Evolutionary conservation across 306 rosid genomes (phyloP).

Genomic region (Benincasa hispida): DNA sequence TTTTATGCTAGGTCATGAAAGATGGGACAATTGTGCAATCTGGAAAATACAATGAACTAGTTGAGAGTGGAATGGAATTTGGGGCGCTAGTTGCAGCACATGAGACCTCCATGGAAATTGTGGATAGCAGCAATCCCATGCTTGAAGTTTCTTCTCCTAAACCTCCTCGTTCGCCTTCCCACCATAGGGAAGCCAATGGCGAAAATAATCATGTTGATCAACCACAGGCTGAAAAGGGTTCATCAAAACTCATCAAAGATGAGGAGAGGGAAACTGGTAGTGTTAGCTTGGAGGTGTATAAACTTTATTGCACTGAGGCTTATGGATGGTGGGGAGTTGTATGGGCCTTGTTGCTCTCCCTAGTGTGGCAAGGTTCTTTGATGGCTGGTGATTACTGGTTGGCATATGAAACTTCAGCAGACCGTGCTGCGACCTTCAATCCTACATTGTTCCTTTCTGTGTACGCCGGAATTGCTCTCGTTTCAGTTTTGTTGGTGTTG

Average conservation of each 20-base stretch:
- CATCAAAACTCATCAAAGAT: conserved; percentile 1
- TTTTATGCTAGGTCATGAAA: conserved; percentile 53
- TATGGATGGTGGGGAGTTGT: conserved; percentile 46
- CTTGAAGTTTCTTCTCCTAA: conserved; percentile 30
- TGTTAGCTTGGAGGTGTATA: conserved; percentile 78
- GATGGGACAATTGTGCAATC: conserved; percentile 73
- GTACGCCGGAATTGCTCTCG: not conserved
- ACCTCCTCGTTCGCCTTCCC: conserved; percentile 23
- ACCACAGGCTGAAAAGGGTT: conserved; percentile 34
- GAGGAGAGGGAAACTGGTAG: conserved; percentile 70
- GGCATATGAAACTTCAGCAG: conserved; percentile 59
- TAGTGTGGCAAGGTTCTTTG: conserved; percentile 58
- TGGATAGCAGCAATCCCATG: conserved; percentile 33
- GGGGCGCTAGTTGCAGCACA: conserved; percentile 73
- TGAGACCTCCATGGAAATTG: conserved; percentile 84
- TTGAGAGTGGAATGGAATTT: conserved; percentile 57
- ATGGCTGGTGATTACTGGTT: conserved; percentile 93
- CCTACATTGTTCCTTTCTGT: not conserved
- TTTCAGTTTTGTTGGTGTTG: conserved; percentile 54
- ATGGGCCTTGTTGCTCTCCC: conserved; percentile 49
- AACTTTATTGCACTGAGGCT: conserved; percentile 59
- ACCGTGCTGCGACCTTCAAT: not conserved
- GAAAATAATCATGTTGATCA: conserved; percentile 37
- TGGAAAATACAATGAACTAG: conserved; percentile 61
- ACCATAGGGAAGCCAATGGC: conserved; percentile 28